Percentiles rank a stretch among this genome's conserved stretches.
Evolutionary conservation across 164 flowering plant genomes (phyloP).

Genomic region (Vitis rupestris): DNA sequence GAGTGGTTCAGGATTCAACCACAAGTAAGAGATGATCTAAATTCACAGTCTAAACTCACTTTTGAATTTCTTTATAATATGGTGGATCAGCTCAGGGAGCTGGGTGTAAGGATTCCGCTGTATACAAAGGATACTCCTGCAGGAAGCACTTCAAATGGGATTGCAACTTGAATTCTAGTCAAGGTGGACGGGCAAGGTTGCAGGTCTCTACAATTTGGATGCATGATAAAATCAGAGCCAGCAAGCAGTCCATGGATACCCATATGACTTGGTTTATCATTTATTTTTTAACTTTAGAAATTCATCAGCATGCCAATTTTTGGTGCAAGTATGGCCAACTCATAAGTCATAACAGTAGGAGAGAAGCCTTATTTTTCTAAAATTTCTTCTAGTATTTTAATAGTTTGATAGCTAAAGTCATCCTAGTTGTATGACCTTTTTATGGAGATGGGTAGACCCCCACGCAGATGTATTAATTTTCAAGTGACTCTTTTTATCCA

Average conservation of each 20-base stretch:
- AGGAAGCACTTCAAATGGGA: slow-evolving; percentile 18
- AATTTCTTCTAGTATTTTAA: neutral
- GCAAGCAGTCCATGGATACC: neutral
- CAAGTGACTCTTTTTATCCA: neutral
- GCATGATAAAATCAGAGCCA: neutral
- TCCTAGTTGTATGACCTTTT: neutral
- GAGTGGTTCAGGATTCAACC: slow-evolving; percentile 88
- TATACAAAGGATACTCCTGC: slow-evolving; percentile 30
- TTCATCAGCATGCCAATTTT: neutral
- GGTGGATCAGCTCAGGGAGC: slow-evolving; percentile 67
- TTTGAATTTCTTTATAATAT: slow-evolving; percentile 80
- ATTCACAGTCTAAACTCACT: slow-evolving; percentile 62
- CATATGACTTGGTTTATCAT: neutral
- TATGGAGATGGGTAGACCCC: neutral
- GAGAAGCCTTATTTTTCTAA: neutral
- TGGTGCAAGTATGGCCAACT: neutral
- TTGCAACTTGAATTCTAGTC: slow-evolving; percentile 10
- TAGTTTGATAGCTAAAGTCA: neutral
- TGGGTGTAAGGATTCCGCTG: slow-evolving; percentile 65
- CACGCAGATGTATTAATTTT: neutral
- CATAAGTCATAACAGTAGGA: neutral
- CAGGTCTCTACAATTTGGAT: too few species aligned
- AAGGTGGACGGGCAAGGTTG: neutral
- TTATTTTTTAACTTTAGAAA: neutral
- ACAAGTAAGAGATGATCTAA: slow-evolving; percentile 74